Evolutionary conservation across 2,329 filamentous ascomycete genomes (phyloP), one percentile per base, ranked within the genome.

Genomic region (Emmonsia crescens): DNA sequence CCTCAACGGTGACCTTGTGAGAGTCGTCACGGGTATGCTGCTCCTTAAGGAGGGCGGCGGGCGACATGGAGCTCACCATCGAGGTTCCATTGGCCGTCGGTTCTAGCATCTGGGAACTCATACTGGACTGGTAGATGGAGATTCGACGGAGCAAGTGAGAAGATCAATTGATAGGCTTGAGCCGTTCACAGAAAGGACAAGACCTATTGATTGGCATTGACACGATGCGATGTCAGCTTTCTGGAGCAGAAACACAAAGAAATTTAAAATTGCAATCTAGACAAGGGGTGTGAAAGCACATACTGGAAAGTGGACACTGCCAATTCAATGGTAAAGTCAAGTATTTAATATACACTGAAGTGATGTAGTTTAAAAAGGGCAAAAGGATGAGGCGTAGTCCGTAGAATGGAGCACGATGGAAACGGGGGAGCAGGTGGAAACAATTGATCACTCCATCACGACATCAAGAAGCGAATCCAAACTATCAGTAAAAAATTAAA

Each of bases 1-100:
- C 91, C 75, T 96, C 91, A 66, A 96, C 82, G 29, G 86, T 91
- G 66, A 83, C 83, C 69, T 85, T 82, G 74, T 84, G 82, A 42
- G 72, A 71, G 68, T 83, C 77, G 62, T 80, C 76, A 64, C 76
- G 76, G 57, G 78, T 74, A 70, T 84, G 82, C 73, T 81, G 77
- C 68, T 80, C 75, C 70, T 80, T 77, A 66, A 84, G 74, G 67
- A 79, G 74, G 66, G 82, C 80, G 40, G 82, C 82, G 40, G 79
- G 77, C 51, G 79, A 80, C 70, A 79, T 64, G 31, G 57, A 60
- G 38, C 10, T 40, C 31, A 40, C 29, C 16, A 33, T 31, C 4
- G 62, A 52, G 24, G 63, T 33, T 46, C 55, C 55, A 57, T 57
- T 57, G 38, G 38, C 24, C 16, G 14, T 46, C 4, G 38, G 40